Base-by-base conservation (phyloP, 225 moss, liverwort and hornwort species). In the Rhytidiadelphus loreus region DNA sequence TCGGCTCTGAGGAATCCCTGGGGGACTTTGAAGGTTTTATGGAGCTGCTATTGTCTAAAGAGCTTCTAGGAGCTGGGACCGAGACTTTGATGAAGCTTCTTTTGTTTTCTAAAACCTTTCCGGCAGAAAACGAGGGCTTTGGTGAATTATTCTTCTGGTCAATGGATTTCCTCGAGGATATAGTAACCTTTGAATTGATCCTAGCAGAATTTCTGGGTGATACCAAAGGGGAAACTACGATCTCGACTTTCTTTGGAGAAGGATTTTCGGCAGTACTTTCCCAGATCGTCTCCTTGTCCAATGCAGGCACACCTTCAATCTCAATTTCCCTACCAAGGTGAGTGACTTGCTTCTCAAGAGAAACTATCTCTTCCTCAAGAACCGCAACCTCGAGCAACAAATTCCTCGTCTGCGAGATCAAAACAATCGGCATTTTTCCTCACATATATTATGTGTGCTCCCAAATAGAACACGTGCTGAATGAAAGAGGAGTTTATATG, bases 351-450 rank as follows among this genome's bases (percentile, higher is more conserved):
- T 93, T 93, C 61, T 93, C 91, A 79, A 93, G 91, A 50, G 89
- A 92, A 70, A 88, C 41, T 16, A 92, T 92, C 84, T 93, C 93
- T 89, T 93, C 93, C 90, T 93, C 93, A 35, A 93, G 93, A 59
- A 92, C 91, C 41, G 93, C 93, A 88, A 93, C 91, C 82, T 92
- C 93, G 81, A 93, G 90, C 86, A 93, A 74, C 78, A 93, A 87
- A 66, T 82, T 90, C 71, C 91, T 93, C 61, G 90, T 91, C 93
- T 93, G 93, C 75, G 80, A 81, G 78, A 82, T 73, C 86, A 89
- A 72, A 63, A 68, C 58, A 81, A 86, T 82, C 57, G 63, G 46
- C 57, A 4, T 41, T 62, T 81, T 69, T 76, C 25, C 68, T 83
- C 74, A 53, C n/a, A 24, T 22, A 63, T 18, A 26, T 29, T 69